Evolutionary conservation across 352 stramenopile species (phyloP), one percentile per base, ranked within the genome.

Genomic region (Thalassiosira hispida): DNA sequence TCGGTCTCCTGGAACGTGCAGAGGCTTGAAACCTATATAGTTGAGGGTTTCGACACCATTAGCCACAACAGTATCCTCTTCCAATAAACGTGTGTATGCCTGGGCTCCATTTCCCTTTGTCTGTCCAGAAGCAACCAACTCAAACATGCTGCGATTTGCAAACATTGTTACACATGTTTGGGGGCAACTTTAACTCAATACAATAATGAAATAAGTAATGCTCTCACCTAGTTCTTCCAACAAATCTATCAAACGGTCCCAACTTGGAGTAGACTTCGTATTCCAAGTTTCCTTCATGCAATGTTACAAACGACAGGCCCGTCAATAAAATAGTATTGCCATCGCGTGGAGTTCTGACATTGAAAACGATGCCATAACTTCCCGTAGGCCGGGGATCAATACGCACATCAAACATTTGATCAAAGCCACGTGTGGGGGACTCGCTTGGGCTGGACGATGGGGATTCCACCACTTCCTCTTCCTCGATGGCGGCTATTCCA

Each of bases 221-320:
- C n/a, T n/a, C n/a, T n/a, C 29, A 22, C 8, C 35, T 25, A 47
- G 12, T 44, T 35, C 38, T 53, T 8, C 71, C 71, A 25, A 65
- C 16, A 47, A 55, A 53, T 38, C 23, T 38, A 7, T 7, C 35
- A 61, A 51, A 73, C 9, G 27, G 25, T 27, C 71, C 71, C 6
- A 79, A n/a, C 31, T 42, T 67, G 1, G 61, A 38, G 29, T 73
- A 62, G 8, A 79, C 35, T 57, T 79, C 61, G 20, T 79, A 79
- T 27, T 79, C 61, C 18, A 79, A 18, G n/a, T 47, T 44, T 22
- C 56, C 71, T n/a, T 25, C 9, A 25, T 61, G 27, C 1, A 9
- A 2, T 9, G 63, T 73, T 1, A 79, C 14, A 38, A 79, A 79
- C 18, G 46, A 52, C 49, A 79, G 59, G 12, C 25, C 25, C 12